A percentile compares a stretch with the other conserved stretches of the same genome.
Evolutionary conservation across 2,329 filamentous ascomycete species (phyloP).

Genomic region (Furcasterigmium sp.): DNA sequence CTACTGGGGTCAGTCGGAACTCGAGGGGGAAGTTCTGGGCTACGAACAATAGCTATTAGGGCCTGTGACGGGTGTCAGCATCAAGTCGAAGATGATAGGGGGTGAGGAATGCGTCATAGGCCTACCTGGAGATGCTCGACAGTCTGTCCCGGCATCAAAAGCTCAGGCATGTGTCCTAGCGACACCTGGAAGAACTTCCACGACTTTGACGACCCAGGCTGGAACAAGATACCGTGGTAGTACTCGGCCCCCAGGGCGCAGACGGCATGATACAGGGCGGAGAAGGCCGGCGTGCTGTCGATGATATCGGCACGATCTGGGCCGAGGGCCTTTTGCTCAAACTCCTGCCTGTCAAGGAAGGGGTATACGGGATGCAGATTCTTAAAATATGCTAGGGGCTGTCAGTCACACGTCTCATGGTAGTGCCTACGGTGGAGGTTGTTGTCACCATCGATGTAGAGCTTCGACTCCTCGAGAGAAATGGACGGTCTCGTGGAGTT

Average conservation of each 20-base stretch:
- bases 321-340: conserved; percentile 5
- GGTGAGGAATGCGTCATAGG: no score
- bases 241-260: conserved; percentile 28
- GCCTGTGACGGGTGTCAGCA: neutral
- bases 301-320: neutral
- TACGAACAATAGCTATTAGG: conserved; percentile 2
- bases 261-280: conserved; percentile 24
- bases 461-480: neutral
- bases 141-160: conserved; percentile 6
- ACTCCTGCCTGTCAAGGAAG: conserved; percentile 21
- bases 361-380: conserved; percentile 29
- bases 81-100: no score
- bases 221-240: conserved; percentile 14
- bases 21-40: no score
- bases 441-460: neutral
- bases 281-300: conserved; percentile 16
- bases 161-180: conserved; percentile 12
- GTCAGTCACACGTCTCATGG: neutral
- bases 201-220: conserved; percentile 10
- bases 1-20: conserved; percentile 11
- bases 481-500: neutral
- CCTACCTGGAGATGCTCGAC: neutral
- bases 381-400: conserved; percentile 29
- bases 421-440: neutral
- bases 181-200: conserved; percentile 16